These are phyloP conservation scores for Volvox africanus DNA, from an alignment of 139 green algal genomes.

Conservation along the genomic window DNA sequence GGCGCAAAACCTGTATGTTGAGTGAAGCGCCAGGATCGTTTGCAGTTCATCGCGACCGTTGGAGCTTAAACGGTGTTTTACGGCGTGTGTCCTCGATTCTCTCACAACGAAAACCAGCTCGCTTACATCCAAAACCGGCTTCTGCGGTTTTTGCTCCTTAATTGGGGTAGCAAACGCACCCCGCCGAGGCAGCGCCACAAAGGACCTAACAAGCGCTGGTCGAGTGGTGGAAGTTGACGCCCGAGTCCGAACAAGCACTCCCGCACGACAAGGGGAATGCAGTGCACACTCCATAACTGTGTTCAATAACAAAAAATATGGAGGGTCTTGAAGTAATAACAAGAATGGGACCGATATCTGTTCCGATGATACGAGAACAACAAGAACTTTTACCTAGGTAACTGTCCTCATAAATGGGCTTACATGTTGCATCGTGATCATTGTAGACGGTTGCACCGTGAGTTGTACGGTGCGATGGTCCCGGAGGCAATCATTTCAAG, in stretches of 20 bases:
- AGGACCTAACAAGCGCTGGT: not conserved
- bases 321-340: no score
- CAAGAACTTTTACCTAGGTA: no score
- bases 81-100: not conserved
- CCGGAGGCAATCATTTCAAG: no score
- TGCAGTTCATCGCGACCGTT: not conserved
- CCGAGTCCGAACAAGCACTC: constrained; percentile 18
- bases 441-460: no score
- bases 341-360: no score
- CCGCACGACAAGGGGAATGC: not conserved
- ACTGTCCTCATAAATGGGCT: no score
- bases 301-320: not conserved
- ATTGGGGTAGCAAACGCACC: not conserved
- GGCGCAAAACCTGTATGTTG: constrained; percentile 1
- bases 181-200: not conserved
- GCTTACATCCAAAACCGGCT: not conserved
- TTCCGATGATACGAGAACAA: no score
- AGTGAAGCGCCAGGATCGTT: not conserved
- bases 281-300: constrained; percentile 9
- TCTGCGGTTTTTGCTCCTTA: not conserved
- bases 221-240: not conserved
- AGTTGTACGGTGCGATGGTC: no score
- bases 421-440: no score
- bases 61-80: not conserved
- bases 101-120: not conserved